Evolutionary conservation across 2,329 filamentous ascomycete species (phyloP).

Genomic region (Colletotrichum sidae): DNA sequence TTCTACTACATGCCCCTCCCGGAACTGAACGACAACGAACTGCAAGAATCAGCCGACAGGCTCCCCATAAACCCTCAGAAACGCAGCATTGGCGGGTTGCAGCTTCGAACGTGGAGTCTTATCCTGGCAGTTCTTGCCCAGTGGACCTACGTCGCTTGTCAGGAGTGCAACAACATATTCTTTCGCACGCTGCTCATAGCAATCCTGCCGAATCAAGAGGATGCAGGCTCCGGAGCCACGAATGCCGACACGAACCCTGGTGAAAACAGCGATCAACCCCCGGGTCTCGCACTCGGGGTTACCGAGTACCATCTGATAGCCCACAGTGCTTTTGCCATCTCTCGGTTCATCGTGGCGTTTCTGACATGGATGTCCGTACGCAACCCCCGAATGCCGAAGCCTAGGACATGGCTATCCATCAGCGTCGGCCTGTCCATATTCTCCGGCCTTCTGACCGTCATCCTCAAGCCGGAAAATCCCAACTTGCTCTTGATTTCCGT

Average conservation of each 20-base stretch:
- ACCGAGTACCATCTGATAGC: slow-evolving; percentile 78
- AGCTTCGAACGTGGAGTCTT: slow-evolving; percentile 68
- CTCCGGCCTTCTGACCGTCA: slow-evolving; percentile 60
- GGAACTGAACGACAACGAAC: slow-evolving; percentile 67
- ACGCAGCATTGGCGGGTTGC: slow-evolving; percentile 59
- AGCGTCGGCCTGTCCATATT: slow-evolving; percentile 72
- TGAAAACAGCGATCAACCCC: slow-evolving; percentile 51
- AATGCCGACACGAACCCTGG: slow-evolving; percentile 55
- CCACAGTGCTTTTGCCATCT: slow-evolving; percentile 78
- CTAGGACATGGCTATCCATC: slow-evolving; percentile 76
- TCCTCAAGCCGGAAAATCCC: slow-evolving; percentile 56
- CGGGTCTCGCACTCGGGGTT: slow-evolving; percentile 63
- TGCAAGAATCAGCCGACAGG: slow-evolving; percentile 59
- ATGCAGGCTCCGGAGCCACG: slow-evolving; percentile 40
- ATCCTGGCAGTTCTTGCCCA: slow-evolving; percentile 80
- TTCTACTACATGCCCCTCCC: slow-evolving; percentile 77
- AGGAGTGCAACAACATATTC: slow-evolving; percentile 73
- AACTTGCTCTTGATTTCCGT: slow-evolving; percentile 70
- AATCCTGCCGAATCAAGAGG: slow-evolving; percentile 46
- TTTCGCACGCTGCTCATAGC: slow-evolving; percentile 65
- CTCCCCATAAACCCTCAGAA: slow-evolving; percentile 64
- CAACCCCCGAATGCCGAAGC: slow-evolving; percentile 66
- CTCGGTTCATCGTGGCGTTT: slow-evolving; percentile 75
- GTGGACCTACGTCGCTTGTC: slow-evolving; percentile 82
- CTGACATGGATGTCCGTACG: slow-evolving; percentile 69